A percentile compares a stretch with the other conserved stretches of the same genome.
phyloP scores from a whole-genome alignment of 2,329 filamentous ascomycete genomes.

The Colletotrichum costaricense region DNA sequence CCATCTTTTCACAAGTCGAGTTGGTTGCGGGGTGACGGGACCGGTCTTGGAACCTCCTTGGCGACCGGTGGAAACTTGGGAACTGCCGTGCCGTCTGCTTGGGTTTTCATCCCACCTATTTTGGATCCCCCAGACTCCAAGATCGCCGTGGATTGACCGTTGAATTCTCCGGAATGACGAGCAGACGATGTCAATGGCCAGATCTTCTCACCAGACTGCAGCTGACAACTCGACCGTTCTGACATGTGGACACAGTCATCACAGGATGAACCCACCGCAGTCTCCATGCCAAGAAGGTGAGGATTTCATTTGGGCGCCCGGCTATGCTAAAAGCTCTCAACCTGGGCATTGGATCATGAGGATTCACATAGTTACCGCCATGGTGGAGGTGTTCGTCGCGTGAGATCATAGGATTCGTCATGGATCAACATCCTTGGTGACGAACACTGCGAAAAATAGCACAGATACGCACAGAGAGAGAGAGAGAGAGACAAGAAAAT shows the following conservation, averaged over 20 bases:
- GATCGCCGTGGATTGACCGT: neutral
- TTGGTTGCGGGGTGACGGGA: neutral
- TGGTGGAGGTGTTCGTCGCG: neutral
- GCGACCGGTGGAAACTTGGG: neutral
- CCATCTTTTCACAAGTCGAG: neutral
- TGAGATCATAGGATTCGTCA: slow-evolving; percentile 16
- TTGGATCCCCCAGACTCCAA: neutral
- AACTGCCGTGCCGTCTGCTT: neutral
- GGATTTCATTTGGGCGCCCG: neutral
- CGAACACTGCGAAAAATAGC: neutral
- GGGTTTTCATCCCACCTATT: neutral
- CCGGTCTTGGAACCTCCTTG: neutral
- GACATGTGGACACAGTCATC: neutral
- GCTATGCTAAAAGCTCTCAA: neutral
- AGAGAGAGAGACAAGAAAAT: neutral
- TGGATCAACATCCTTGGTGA: slow-evolving; percentile 12
- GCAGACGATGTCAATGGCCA: neutral
- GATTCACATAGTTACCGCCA: neutral
- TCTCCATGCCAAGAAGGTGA: neutral
- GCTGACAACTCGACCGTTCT: neutral
- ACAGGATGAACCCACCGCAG: neutral
- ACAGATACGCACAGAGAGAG: neutral
- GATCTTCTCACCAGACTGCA: neutral
- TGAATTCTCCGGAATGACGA: neutral
- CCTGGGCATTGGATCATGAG: neutral